Conservation (phyloP, 1,284 basidiomycete genomes). For the Ustilago cynodontis region DNA sequence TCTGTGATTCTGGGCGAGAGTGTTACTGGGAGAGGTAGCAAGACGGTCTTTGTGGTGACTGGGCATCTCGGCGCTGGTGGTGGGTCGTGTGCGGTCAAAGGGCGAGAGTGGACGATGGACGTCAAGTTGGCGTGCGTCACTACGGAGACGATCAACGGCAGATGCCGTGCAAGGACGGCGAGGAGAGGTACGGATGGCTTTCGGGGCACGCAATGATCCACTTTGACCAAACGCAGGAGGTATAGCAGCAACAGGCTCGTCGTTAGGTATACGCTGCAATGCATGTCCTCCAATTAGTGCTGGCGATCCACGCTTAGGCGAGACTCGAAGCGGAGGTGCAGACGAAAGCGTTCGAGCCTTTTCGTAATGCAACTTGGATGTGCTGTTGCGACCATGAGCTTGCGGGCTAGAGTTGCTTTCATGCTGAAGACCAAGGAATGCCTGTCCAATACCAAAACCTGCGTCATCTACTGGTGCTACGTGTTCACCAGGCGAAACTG, state of each 20-base stretch:
- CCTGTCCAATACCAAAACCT: constrained; percentile 2
- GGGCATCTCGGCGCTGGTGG: neutral
- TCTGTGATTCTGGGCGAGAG: neutral
- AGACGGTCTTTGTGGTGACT: neutral
- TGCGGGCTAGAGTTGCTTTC: neutral
- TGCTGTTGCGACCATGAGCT: neutral
- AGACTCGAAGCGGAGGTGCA: neutral
- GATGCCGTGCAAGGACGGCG: constrained; percentile 28
- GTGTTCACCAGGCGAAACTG: neutral
- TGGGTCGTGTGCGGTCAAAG: constrained; percentile 15
- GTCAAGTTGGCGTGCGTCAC: constrained; percentile 16
- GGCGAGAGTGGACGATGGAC: constrained; percentile 31
- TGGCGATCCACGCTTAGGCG: neutral
- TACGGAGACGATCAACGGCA: constrained; percentile 21
- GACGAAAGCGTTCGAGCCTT: neutral
- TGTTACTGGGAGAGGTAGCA: constrained; percentile 1
- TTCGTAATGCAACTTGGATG: neutral
- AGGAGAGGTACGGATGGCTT: neutral
- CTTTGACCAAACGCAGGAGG: neutral
- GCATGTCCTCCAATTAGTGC: neutral
- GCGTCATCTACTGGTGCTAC: constrained; percentile 9
- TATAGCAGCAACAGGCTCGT: neutral
- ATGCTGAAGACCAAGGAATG: constrained; percentile 5
- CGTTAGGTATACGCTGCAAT: constrained; percentile 5
- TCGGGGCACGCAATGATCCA: neutral